Percentiles rank a stretch among this genome's conserved stretches.
These are phyloP conservation scores for Debaryomyces hansenii DNA, from an alignment of 805 yeast genomes.

Conservation along the genomic window DNA sequence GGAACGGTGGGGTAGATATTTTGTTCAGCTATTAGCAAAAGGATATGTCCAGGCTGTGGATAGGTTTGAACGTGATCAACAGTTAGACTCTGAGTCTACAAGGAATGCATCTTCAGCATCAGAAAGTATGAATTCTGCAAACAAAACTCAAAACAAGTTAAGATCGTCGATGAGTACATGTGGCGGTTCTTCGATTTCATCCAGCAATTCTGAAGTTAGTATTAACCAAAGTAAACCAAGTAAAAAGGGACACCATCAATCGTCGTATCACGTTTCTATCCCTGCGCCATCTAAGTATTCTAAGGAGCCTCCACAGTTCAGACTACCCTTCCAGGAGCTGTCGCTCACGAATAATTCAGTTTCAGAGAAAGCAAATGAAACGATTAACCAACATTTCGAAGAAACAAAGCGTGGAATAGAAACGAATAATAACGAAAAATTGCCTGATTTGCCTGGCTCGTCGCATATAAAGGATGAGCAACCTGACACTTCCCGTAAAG, in stretches of 20 bases:
- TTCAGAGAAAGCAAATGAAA: background rate
- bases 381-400: background rate
- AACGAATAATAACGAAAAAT: background rate
- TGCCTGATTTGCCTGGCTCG: background rate
- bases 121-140: background rate
- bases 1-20: constrained; percentile 77
- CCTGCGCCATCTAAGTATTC: constrained; percentile 21
- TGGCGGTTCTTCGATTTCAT: constrained; percentile 9
- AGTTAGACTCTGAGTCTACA: background rate
- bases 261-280: constrained; percentile 17
- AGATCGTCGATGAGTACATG: constrained; percentile 10
- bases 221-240: background rate
- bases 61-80: constrained; percentile 31
- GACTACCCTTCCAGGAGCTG: constrained; percentile 70
- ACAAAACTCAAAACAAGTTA: constrained; percentile 3
- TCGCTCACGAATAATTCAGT: constrained; percentile 1
- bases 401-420: background rate
- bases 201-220: constrained; percentile 7
- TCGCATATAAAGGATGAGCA: constrained; percentile 6
- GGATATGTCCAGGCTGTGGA: constrained; percentile 63
- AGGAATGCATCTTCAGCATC: background rate
- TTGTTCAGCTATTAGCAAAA: constrained; percentile 58
- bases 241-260: background rate
- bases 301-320: constrained; percentile 55
- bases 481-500: constrained; percentile 13